phyloP scores from a whole-genome alignment of 768 basidiomycete species.

The Tylopilus sp. region DNA sequence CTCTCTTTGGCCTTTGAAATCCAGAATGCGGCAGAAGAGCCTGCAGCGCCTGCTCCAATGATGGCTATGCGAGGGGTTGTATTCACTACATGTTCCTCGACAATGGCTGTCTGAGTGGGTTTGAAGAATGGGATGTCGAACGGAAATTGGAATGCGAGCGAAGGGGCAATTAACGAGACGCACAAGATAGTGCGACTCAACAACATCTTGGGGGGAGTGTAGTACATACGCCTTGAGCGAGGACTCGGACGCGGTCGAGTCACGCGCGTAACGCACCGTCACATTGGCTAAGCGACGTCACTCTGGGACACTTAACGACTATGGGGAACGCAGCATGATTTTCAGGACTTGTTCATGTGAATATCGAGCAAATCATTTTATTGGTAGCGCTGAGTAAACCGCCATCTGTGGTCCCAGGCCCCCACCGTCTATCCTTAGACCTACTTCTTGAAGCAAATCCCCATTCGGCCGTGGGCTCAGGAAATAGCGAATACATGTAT shows the following conservation, averaged over 20 bases:
- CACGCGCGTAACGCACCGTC: not conserved
- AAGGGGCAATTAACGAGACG: conserved; percentile 20
- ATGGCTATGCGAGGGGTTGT: conserved; percentile 66
- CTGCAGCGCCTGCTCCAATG: conserved; percentile 88
- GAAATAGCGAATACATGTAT: not conserved
- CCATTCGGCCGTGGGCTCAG: not conserved
- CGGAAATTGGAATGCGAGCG: conserved; percentile 42
- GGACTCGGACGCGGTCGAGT: not conserved
- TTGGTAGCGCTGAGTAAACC: not conserved
- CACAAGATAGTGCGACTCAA: conserved; percentile 15
- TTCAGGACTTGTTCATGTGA: no score
- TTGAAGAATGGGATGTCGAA: conserved; percentile 59
- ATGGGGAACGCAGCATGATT: not conserved
- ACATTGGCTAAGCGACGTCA: not conserved
- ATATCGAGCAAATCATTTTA: no score
- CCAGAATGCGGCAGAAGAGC: conserved; percentile 82
- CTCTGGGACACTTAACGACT: no score
- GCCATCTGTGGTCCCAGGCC: not conserved
- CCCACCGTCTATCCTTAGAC: not conserved
- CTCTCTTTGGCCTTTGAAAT: conserved; percentile 74
- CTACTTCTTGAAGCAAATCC: no score
- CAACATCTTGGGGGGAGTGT: conserved; percentile 9
- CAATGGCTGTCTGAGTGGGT: conserved; percentile 23
- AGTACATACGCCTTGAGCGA: not conserved
- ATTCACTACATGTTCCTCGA: conserved; percentile 18